Base-by-base conservation (phyloP, 2,329 filamentous ascomycete species). In the Camillea tinctor region DNA sequence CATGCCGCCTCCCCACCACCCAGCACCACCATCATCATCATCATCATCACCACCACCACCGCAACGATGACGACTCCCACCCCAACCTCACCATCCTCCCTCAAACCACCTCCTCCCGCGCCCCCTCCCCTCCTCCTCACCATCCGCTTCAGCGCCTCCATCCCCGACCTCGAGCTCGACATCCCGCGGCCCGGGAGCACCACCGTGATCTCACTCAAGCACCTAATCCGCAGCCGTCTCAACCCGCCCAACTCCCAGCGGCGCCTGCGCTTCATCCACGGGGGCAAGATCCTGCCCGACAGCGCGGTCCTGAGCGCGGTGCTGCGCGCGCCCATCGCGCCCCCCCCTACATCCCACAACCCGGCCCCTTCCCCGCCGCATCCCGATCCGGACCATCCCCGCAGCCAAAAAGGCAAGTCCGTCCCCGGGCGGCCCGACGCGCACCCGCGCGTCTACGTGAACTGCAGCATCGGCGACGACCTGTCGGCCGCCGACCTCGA, bases 191-290 rank as follows among this genome's bases (percentile, higher is more conserved):
- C 93, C 0, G 75, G 81, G 53, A 80, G 81, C 30, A 93, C 89
- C 11, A 92, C 92, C 50, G 85, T 92, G 57, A 84, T 92, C 58
- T 86, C 89, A 1, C 84, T 98, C 59, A 97, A 96, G 75, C 88
- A 90, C 68, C 82, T 90, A 55, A 91, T 98, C 72, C 92, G 95
- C 66, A 76, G 81, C 8, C 84, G 89, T 52, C 85, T 97, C 21
- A 82, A 88, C 5, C 71, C 79, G 36, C 77, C 84, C 36, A 82
- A 88, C 64, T 84, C 87, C 15, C 80, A 84, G 50, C 87, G 86
- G 63, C 89, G 92, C 40, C 85, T 98, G 30, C 92, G 94, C 61
- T 87, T 99, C 65, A 97, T 98, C 73, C 88, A 97, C 74, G 86
- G 91, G 55, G 95, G 95, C 63, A 93, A 91, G 72, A 89, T 96